Percentiles rank a stretch among this genome's conserved stretches.
phyloP scores from a whole-genome alignment of 1,139 yeast species.

The Geotrichum phurueaensis region DNA sequence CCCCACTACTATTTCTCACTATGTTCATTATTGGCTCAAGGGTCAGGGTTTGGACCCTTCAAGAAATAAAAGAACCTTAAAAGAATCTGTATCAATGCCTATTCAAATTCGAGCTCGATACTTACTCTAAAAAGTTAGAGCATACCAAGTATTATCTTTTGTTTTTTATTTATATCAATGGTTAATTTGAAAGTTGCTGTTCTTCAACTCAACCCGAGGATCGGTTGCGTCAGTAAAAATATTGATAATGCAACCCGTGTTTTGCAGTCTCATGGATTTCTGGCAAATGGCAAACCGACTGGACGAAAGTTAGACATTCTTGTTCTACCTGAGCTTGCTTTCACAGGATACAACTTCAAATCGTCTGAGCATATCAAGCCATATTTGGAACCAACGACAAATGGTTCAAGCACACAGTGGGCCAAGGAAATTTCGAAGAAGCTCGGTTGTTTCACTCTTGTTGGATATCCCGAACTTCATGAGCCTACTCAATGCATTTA shows the following conservation, averaged over 20 bases:
- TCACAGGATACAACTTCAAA: slow-evolving; percentile 76
- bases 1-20: too few relatives aligned
- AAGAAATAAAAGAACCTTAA: neutral
- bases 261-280: slow-evolving; percentile 25
- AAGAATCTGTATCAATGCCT: neutral
- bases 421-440: slow-evolving; percentile 50
- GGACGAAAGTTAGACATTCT: slow-evolving; percentile 46
- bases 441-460: slow-evolving; percentile 59
- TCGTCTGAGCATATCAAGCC: slow-evolving; percentile 52
- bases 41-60: neutral
- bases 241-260: slow-evolving; percentile 44
- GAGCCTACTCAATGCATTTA: slow-evolving; percentile 40
- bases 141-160: neutral
- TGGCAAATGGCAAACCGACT: neutral
- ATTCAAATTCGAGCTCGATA: neutral
- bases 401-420: slow-evolving; percentile 48
- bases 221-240: slow-evolving; percentile 57
- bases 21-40: neutral
- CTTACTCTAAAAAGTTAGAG: neutral
- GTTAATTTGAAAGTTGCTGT: slow-evolving; percentile 51
- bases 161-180: neutral
- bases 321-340: slow-evolving; percentile 75
- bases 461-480: slow-evolving; percentile 72
- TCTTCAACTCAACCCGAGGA: slow-evolving; percentile 60
- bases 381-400: slow-evolving; percentile 45